Conservation (phyloP, 345 rosid genomes). For the Kandelia obovata region DNA sequence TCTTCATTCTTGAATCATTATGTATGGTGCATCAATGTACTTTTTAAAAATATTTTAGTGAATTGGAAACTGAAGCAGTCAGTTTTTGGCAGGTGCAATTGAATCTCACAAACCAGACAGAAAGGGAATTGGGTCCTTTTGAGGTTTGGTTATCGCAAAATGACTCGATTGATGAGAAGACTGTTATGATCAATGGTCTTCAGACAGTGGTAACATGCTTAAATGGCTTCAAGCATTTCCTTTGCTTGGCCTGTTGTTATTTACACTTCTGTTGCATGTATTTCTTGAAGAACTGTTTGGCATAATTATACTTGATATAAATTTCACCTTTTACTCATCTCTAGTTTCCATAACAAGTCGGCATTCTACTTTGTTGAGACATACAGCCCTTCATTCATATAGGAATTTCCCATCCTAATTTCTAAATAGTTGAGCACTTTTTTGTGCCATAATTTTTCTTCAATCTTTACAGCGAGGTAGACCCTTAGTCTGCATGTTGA, state of each 20-base stretch:
- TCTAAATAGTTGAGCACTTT: not conserved
- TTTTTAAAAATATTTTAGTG: slow-evolving; percentile 9
- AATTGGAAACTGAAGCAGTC: slow-evolving; percentile 23
- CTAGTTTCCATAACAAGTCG: not conserved
- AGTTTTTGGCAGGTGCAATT: slow-evolving; percentile 51
- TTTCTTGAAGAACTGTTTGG: not conserved
- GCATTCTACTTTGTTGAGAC: too few relatives aligned
- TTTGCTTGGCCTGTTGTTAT: not conserved
- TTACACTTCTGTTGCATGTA: not conserved
- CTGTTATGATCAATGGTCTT: slow-evolving; percentile 73
- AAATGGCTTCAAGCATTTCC: slow-evolving; percentile 1
- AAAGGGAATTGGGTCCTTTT: slow-evolving; percentile 73
- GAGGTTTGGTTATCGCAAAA: slow-evolving; percentile 65
- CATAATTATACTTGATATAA: not conserved
- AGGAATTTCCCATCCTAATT: not conserved
- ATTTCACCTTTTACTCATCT: not conserved
- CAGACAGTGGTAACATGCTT: slow-evolving; percentile 62
- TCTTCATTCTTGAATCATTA: slow-evolving; percentile 2
- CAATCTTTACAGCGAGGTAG: not conserved
- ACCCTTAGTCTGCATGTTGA: not conserved
- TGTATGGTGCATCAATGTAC: not conserved
- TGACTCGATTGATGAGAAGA: slow-evolving; percentile 54
- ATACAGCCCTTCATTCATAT: not conserved
- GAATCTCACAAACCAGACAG: slow-evolving; percentile 73
- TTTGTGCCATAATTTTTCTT: not conserved